Evolutionary conservation across 768 basidiomycete genomes (phyloP), one percentile per base, ranked within the genome.

Genomic region (Agrocybe chaxingu): DNA sequence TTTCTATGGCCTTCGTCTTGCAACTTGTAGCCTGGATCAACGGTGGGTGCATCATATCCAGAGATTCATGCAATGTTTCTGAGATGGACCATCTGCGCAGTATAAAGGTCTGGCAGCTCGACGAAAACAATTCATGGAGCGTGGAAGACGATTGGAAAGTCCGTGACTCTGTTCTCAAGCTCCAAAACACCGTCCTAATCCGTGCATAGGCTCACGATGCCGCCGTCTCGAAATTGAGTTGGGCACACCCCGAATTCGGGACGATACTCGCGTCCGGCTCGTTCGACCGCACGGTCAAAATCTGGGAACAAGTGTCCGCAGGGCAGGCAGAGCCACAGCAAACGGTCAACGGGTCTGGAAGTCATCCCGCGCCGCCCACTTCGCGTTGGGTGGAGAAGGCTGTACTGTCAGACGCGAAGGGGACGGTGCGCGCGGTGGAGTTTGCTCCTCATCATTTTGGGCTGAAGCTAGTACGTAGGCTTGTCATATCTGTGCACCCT

Each of bases 241-340:
- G 93, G 90, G 92, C 92, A 1, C 93, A 95, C 62, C 93, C 96
- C 4, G 87, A 94, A 66, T 94, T 93, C 52, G 95, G 93, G 3
- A 80, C 84, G 1, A 80, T 97, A 46, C 74, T 98, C 48, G 92
- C 92, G 0, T 91, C 89, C 3, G 81, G 84, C 4, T 92, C 89
- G 1, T 93, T 94, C 60, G 96, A 98, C 68, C 80, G 95, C 19
- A 89, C 89, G 0, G 89, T 94, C 48, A 91, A 95, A 67, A 80
- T 99, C 11, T 98, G 93, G 93, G 91, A 95, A 63, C 82, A 89
- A 66, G 71, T 70, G 0, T 66, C 68, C 7, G 56, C 65, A 1
- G 57, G 62, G 7, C 55, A 59, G 9, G 60, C 66, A 19, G 66
- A 69, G 16, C 37, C 66, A 8, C 63, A 66, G 40, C 65, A 66